Percentiles rank a stretch among this genome's conserved stretches.
phyloP scores from a whole-genome alignment of 2,329 filamentous ascomycete species.

The Penicillium sp. region DNA sequence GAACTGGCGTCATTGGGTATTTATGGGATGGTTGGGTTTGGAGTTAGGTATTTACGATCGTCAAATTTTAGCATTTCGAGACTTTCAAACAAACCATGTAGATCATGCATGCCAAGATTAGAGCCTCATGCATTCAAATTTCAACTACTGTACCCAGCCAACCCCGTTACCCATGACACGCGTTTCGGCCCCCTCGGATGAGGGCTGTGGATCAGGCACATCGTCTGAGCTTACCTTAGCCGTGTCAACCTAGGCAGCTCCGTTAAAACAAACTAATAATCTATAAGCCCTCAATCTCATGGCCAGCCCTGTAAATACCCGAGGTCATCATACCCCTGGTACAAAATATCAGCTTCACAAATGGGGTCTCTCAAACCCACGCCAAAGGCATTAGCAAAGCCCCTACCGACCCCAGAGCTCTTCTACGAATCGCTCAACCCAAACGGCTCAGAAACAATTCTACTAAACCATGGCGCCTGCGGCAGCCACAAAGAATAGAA shows the following conservation, averaged over 20 bases:
- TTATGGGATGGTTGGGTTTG: neutral
- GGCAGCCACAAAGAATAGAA: constrained; percentile 12
- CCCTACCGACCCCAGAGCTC: neutral
- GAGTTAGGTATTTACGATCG: neutral
- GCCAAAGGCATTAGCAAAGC: neutral
- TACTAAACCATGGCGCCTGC: constrained; percentile 17
- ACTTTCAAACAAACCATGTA: neutral
- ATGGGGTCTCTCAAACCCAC: too few relatives aligned
- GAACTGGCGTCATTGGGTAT: neutral
- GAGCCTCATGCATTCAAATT: neutral
- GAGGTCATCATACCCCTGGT: too few relatives aligned
- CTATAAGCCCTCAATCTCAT: neutral
- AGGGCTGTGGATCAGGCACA: neutral
- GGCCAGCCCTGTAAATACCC: neutral
- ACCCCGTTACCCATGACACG: neutral
- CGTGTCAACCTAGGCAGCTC: neutral
- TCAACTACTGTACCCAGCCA: too few relatives aligned
- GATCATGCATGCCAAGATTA: neutral
- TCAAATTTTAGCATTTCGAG: neutral
- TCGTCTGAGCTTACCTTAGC: too few relatives aligned
- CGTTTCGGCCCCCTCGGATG: neutral
- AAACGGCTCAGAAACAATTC: constrained; percentile 5
- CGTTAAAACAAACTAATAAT: neutral
- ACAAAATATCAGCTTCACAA: too few relatives aligned
- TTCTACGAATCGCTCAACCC: constrained; percentile 5